Base-by-base conservation (phyloP, 768 basidiomycete genomes). In the Calocybe cyanea region DNA sequence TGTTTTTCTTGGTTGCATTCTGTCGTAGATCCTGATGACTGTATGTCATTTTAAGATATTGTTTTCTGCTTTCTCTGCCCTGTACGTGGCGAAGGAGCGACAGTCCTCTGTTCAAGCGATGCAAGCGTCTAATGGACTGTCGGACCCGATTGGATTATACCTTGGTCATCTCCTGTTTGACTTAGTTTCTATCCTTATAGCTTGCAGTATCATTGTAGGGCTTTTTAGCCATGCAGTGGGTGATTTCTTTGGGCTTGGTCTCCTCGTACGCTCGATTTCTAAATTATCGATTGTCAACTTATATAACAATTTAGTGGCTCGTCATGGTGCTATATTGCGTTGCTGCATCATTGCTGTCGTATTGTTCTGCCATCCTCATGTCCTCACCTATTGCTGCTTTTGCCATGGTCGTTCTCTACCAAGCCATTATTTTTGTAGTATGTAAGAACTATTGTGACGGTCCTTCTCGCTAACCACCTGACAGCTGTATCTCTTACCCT, bases 161-260 rank as follows among this genome's bases (percentile, higher is more conserved):
- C 63, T 80, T 3, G 78, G 78, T 3, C 79, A 80, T 52, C 62
- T 80, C 13, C 54, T 79, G 32, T 77, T 75, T 58, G 78, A 80
- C 49, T 63, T 72, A 5, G 61, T 76, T 9, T 66, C 70, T 43
- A 65, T 67, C 2, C 43, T 73, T 14, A 33, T 43, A 23, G 2
- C 41, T 64, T 15, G 19, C 4, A 20, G 32, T 7, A 23, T 36
- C 7, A 20, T 44, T 20, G 20, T 36, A 1, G 42, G 25, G 25
- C 25, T 28, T 28, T 28, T 28, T 28, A 28, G 25, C 11, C 5
- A 28, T 11, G 25, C 25, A 28, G 25, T 11, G 5, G 25, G 25
- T 6, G 25, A 28, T 5, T 28, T 28, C 11, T 11, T 28, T 28
- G 25, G 25, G 11, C 25, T 28, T 28, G 25, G 25, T 11, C 11